These are phyloP conservation scores for Nemania abortiva DNA, from an alignment of 2,329 filamentous ascomycete genomes.

Conservation along the genomic window DNA sequence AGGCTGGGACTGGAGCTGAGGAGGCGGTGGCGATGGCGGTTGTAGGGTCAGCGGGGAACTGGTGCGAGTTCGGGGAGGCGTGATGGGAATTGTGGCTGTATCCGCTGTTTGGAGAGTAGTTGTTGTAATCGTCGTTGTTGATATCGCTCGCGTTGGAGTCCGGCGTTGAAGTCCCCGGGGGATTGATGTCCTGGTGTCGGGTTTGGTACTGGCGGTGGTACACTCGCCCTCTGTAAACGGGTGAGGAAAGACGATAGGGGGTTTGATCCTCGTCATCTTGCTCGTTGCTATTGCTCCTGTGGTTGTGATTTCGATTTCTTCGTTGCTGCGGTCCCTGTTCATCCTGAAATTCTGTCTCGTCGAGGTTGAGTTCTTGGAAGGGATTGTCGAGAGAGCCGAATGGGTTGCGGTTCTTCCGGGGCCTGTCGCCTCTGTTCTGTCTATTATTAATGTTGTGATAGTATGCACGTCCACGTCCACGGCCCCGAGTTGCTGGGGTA, in stretches of 20 bases:
- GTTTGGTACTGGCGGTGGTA: neutral
- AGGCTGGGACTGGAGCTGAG: neutral
- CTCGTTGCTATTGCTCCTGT: neutral
- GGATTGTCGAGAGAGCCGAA: constrained; percentile 14
- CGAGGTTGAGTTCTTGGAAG: constrained; percentile 2
- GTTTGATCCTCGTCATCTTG: neutral
- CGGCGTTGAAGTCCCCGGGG: neutral
- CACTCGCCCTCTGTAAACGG: too few relatives aligned
- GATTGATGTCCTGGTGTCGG: neutral
- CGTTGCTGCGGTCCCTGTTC: neutral
- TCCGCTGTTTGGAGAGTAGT: neutral
- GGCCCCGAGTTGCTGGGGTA: neutral
- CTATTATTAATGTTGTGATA: constrained; percentile 2
- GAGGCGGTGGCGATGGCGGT: neutral
- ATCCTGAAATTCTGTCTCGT: neutral
- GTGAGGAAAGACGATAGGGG: neutral
- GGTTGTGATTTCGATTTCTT: neutral
- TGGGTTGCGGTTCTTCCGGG: neutral
- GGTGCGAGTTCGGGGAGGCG: neutral
- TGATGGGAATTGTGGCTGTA: neutral
- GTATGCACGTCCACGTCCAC: neutral
- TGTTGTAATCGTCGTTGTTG: neutral
- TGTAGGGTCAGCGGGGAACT: neutral
- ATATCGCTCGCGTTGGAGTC: neutral
- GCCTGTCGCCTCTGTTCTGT: constrained; percentile 1